phyloP scores from a whole-genome alignment of 306 rosid species.

The Ormosia semicastrata region DNA sequence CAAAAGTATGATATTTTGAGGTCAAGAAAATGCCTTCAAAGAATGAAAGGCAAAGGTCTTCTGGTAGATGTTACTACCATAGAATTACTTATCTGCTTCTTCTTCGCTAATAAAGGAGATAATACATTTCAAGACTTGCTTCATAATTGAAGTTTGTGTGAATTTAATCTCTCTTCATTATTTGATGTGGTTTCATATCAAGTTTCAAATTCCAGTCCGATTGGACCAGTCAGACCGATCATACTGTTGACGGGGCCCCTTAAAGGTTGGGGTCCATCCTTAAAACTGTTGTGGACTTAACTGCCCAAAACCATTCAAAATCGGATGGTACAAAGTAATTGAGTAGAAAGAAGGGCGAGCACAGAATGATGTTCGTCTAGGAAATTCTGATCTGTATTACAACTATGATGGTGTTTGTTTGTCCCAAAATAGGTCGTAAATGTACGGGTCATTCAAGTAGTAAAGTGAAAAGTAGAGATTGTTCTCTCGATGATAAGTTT shows the following conservation, averaged over 20 bases:
- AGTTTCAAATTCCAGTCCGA: neutral
- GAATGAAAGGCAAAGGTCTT: neutral
- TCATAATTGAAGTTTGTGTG: slow-evolving; percentile 11
- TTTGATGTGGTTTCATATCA: neutral
- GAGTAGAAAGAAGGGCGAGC: neutral
- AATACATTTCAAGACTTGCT: slow-evolving; percentile 20
- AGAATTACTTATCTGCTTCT: slow-evolving; percentile 11
- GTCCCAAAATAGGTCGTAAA: no score
- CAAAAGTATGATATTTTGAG: no score
- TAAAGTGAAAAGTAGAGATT: no score
- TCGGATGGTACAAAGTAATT: neutral
- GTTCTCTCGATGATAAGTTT: no score
- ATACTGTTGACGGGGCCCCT: neutral
- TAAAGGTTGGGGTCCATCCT: neutral
- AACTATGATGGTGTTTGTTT: neutral
- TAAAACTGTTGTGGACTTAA: neutral
- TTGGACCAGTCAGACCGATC: neutral
- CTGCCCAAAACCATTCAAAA: neutral
- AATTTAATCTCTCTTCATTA: neutral
- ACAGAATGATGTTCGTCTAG: neutral
- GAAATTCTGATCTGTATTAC: neutral
- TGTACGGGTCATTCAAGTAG: no score
- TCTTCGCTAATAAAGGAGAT: slow-evolving; percentile 8
- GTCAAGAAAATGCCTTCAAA: no score
- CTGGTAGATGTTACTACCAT: slow-evolving; percentile 21